These are phyloP conservation scores for Triadica sebifera DNA, from an alignment of 345 rosid species.

Conservation along the genomic window DNA sequence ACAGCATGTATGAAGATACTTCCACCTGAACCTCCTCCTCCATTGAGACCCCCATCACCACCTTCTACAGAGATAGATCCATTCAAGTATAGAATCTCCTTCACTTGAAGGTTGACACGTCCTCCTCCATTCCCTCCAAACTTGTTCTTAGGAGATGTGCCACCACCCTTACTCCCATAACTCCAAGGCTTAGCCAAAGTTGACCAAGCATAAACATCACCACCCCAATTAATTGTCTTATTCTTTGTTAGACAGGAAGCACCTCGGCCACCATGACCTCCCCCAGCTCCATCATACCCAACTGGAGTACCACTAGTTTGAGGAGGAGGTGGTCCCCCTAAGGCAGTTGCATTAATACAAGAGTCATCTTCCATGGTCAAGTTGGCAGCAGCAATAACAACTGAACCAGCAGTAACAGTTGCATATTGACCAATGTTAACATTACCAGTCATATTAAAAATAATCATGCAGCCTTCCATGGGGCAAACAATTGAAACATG, in stretches of 20 bases:
- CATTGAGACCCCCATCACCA: conserved; percentile 68
- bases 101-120: conserved; percentile 57
- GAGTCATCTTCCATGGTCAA: conserved; percentile 58
- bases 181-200: conserved; percentile 84
- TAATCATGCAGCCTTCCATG: conserved; percentile 60
- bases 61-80: conserved; percentile 80
- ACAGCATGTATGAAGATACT: conserved; percentile 60
- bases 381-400: conserved; percentile 58
- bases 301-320: conserved; percentile 93
- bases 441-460: conserved; percentile 70
- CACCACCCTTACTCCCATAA: conserved; percentile 89
- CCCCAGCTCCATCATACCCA: conserved; percentile 88
- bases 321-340: conserved; percentile 87
- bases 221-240: conserved; percentile 75
- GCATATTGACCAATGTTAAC: conserved; percentile 70
- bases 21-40: conserved; percentile 99
- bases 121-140: conserved; percentile 94
- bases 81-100: conserved; percentile 65
- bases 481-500: conserved; percentile 67
- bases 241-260: conserved; percentile 76
- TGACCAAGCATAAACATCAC: conserved; percentile 94
- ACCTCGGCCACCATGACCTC: conserved; percentile 98
- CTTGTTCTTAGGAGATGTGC: conserved; percentile 41
- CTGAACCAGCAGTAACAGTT: conserved; percentile 63
- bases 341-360: conserved; percentile 65